phyloP scores from a whole-genome alignment of 345 rosid species.

The Hypericum androsaemum region DNA sequence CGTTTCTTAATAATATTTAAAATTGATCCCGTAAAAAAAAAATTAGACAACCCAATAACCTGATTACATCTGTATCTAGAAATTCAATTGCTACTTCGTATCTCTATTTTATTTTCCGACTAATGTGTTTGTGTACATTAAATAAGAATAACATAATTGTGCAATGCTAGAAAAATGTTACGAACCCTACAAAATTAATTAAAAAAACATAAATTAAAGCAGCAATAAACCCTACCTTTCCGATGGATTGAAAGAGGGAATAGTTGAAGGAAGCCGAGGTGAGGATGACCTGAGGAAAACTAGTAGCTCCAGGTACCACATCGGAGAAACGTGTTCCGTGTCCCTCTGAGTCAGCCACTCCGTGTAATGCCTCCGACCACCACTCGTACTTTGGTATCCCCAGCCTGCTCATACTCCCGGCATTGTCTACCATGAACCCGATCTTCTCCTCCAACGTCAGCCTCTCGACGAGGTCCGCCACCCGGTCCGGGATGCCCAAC shows the following conservation, averaged over 20 bases:
- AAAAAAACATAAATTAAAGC: background rate
- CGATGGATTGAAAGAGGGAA: constrained; percentile 72
- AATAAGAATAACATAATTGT: no score
- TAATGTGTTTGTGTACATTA: no score
- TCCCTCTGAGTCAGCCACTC: constrained; percentile 65
- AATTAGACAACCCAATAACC: no score
- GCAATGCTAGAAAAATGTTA: no score
- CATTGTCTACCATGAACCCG: constrained; percentile 33
- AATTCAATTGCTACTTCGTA: no score
- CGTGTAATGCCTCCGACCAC: constrained; percentile 99
- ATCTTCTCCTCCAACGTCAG: constrained; percentile 78
- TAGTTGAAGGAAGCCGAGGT: constrained; percentile 88
- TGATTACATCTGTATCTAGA: no score
- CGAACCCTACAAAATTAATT: background rate
- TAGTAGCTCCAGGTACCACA: constrained; percentile 78
- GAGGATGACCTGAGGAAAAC: constrained; percentile 88
- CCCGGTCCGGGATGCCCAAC: constrained; percentile 35
- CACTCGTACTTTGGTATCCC: constrained; percentile 83
- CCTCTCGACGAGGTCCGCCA: constrained; percentile 62
- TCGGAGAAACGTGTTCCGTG: constrained; percentile 56
- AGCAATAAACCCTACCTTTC: constrained; percentile 42
- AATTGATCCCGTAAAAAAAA: no score
- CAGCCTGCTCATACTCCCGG: constrained; percentile 53
- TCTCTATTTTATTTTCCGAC: no score
- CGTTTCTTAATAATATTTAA: no score